Percentiles rank a stretch among this genome's conserved stretches.
Conservation (phyloP, 805 yeast species). For the Starmerella davenportii region DNA sequence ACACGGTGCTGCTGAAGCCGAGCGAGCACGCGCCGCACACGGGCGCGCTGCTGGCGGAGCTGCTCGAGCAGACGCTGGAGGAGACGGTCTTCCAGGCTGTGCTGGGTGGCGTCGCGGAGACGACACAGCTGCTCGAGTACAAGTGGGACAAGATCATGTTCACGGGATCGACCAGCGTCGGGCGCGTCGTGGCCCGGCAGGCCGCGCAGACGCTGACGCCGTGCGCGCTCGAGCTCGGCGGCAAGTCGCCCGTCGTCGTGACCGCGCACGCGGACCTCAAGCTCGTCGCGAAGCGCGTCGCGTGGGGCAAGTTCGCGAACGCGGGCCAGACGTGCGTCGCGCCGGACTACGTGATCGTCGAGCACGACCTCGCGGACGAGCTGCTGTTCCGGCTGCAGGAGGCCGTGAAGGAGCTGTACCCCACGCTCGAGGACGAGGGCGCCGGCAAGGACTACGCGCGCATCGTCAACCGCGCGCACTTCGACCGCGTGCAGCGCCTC, state of each 20-base stretch:
- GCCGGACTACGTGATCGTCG: constrained; percentile 66
- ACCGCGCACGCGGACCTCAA: constrained; percentile 30
- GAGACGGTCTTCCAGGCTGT: constrained; percentile 42
- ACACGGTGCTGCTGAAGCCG: constrained; percentile 59
- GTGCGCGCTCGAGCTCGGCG: constrained; percentile 67
- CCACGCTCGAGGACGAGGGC: constrained; percentile 22
- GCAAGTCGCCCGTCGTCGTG: constrained; percentile 72
- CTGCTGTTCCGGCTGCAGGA: constrained; percentile 29
- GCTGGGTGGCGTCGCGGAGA: constrained; percentile 53
- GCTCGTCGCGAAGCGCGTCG: constrained; percentile 39
- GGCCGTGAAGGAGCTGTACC: constrained; percentile 31
- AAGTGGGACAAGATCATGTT: constrained; percentile 69
- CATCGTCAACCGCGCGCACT: constrained; percentile 40
- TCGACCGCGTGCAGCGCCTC: constrained; percentile 28
- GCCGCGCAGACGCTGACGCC: constrained; percentile 84
- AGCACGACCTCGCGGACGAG: constrained; percentile 35
- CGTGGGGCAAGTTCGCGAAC: constrained; percentile 63
- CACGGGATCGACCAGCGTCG: constrained; percentile 69
- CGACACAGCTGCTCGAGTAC: constrained; percentile 39
- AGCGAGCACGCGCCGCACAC: constrained; percentile 54
- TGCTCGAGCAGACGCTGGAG: constrained; percentile 38
- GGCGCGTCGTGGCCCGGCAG: constrained; percentile 53
- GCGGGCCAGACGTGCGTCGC: constrained; percentile 87
- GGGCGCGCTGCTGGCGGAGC: constrained; percentile 35
- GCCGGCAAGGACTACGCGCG: constrained; percentile 34